These are phyloP conservation scores for Beauveria australis DNA, from an alignment of 2,329 filamentous ascomycete species.

Conservation along the genomic window DNA sequence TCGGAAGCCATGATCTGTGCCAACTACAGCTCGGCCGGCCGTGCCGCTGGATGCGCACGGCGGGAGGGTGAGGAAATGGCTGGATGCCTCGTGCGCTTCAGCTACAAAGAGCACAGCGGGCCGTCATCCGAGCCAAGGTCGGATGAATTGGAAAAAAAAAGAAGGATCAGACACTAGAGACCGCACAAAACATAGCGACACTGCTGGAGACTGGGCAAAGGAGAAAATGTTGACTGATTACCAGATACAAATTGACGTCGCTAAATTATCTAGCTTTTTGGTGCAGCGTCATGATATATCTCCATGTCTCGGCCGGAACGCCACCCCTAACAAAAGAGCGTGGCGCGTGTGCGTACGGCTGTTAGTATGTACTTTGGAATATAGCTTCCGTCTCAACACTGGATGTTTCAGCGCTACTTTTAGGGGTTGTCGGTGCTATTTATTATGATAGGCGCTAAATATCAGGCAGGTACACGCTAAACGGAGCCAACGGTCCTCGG, in stretches of 20 bases:
- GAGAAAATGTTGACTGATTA: background rate
- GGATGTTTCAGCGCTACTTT: background rate
- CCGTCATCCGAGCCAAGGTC: background rate
- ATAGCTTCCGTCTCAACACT: background rate
- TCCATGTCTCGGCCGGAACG: background rate
- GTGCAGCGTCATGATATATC: background rate
- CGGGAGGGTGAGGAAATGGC: background rate
- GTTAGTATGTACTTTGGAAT: background rate
- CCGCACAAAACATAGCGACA: background rate
- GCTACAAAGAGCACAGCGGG: background rate
- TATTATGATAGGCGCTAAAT: too few relatives aligned
- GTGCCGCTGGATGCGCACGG: background rate
- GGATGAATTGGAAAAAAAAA: background rate
- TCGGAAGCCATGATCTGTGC: background rate
- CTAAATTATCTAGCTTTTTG: background rate
- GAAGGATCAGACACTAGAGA: background rate
- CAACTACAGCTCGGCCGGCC: background rate
- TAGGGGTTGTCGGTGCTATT: background rate
- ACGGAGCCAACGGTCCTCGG: too few relatives aligned
- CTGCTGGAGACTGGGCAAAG: too few relatives aligned
- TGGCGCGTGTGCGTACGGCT: background rate
- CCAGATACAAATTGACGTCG: background rate
- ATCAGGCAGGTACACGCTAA: too few relatives aligned
- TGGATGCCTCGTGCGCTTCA: background rate
- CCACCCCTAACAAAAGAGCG: background rate